phyloP scores from a whole-genome alignment of 495 filamentous ascomycete genomes.

The Podospora anserina region DNA sequence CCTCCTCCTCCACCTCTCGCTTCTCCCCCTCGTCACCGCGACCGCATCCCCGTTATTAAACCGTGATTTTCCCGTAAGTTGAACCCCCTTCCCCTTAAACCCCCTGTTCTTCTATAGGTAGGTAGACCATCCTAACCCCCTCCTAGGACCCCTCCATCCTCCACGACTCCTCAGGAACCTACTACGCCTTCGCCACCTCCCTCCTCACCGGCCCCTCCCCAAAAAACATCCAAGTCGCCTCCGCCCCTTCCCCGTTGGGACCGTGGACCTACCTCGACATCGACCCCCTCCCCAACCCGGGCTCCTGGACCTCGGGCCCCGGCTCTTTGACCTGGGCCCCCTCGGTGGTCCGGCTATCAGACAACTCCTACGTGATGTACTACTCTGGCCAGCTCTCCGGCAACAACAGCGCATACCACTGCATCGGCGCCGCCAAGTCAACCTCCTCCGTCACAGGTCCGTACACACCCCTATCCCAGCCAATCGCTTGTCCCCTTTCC shows the following conservation, averaged over 20 bases:
- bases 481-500: conserved; percentile 50
- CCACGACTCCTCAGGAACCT: conserved; percentile 27
- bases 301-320: conserved; percentile 30
- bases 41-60: conserved; percentile 14
- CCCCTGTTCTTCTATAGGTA: too few relatives aligned
- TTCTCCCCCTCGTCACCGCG: background rate
- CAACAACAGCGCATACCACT: conserved; percentile 43
- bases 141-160: conserved; percentile 33
- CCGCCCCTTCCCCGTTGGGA: conserved; percentile 19
- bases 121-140: too few relatives aligned
- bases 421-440: conserved; percentile 53
- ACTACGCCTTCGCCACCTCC: conserved; percentile 42
- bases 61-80: conserved; percentile 29
- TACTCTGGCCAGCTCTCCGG: conserved; percentile 50
- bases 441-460: conserved; percentile 45
- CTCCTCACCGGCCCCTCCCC: conserved; percentile 34
- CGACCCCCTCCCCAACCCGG: conserved; percentile 31
- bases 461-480: conserved; percentile 43
- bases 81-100: too few relatives aligned
- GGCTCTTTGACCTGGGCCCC: conserved; percentile 49
- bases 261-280: conserved; percentile 32
- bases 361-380: conserved; percentile 54
- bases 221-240: conserved; percentile 39
- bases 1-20: background rate
- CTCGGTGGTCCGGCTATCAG: conserved; percentile 42